Percentiles rank a stretch among this genome's conserved stretches.
These are phyloP conservation scores for Cucurbita pepo DNA, from an alignment of 306 rosid species.

Conservation along the genomic window DNA sequence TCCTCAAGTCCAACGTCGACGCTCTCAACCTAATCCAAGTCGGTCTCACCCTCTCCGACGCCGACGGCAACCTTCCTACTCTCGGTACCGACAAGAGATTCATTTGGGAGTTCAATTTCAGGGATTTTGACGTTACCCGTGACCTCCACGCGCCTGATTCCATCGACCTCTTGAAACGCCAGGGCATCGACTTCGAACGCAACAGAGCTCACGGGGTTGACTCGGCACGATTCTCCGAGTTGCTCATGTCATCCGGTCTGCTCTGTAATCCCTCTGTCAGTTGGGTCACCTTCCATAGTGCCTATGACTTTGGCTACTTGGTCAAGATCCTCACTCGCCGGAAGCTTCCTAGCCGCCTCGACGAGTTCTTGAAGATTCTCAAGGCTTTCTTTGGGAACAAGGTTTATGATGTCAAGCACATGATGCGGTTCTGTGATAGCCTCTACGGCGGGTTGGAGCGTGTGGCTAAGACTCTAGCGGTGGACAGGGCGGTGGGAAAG, in stretches of 20 bases:
- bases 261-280: constrained; percentile 35
- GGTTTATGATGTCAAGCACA: constrained; percentile 55
- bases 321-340: constrained; percentile 41
- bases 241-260: constrained; percentile 50
- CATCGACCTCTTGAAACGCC: constrained; percentile 42
- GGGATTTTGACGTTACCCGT: constrained; percentile 40
- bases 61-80: constrained; percentile 46
- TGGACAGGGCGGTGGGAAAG: constrained; percentile 63
- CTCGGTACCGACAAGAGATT: constrained; percentile 22
- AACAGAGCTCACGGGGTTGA: constrained; percentile 27
- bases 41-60: constrained; percentile 61
- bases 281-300: constrained; percentile 72
- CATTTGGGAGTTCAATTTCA: constrained; percentile 69
- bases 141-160: constrained; percentile 43
- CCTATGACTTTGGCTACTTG: constrained; percentile 58
- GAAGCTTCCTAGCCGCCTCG: constrained; percentile 19
- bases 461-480: constrained; percentile 36
- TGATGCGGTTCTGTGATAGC: constrained; percentile 48
- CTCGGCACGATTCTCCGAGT: constrained; percentile 26
- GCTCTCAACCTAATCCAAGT: constrained; percentile 59
- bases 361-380: constrained; percentile 18
- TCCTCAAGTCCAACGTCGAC: constrained; percentile 60
- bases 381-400: constrained; percentile 37
- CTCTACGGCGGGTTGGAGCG: constrained; percentile 65
- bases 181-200: constrained; percentile 47